Base-by-base conservation (phyloP, 2,329 filamentous ascomycete genomes). In the Sporothrix dimorphospora region DNA sequence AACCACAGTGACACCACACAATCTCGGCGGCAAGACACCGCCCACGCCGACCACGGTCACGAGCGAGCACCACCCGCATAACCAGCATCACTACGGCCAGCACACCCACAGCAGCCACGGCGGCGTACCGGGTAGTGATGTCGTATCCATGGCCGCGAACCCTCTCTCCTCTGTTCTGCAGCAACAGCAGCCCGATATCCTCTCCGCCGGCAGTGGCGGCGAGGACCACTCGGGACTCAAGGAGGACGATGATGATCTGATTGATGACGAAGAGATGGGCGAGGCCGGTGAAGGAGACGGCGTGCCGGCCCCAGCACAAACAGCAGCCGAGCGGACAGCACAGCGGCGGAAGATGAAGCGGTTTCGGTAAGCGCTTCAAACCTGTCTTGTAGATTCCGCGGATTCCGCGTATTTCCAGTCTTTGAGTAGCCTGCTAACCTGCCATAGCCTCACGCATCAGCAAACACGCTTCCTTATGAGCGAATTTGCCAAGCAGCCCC, bases 391-490 rank as follows among this genome's bases (percentile, higher is more conserved):
- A 16, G 14, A 47, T 3, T 14, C 6, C 12, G 1, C 14, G 40
- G 40, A 14, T 45, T 14, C 4, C 49, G 47, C 47, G 47, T 14
- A 1, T 24, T 14, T 53, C 2, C 38, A 4, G 14, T 38, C 59
- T 16, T 40, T 12, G 6, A 19, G 3, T 2, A 34, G 45, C 45
- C 72, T 24, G 42, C 30, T 40, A 47, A 70, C 21, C 69, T 27
- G 45, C 65, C 77, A 21, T 57, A 97, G 94, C 76, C 89, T 98
- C 75, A 97, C 94, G 0, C 94, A 98, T 81, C 95, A 96, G 77
- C 95, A 98, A 85, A 98, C 95, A n/a, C 91, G 95, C 16, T 98
- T 97, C 78, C 85, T 98, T 72, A 97, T 97, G 94, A 97, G 93
- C 81, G 94, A 98, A 80, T 98, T 98, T 78, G 92, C 94, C 72